These are phyloP conservation scores for Emergomyces africanus DNA, from an alignment of 2,329 filamentous ascomycete species.

Conservation along the genomic window DNA sequence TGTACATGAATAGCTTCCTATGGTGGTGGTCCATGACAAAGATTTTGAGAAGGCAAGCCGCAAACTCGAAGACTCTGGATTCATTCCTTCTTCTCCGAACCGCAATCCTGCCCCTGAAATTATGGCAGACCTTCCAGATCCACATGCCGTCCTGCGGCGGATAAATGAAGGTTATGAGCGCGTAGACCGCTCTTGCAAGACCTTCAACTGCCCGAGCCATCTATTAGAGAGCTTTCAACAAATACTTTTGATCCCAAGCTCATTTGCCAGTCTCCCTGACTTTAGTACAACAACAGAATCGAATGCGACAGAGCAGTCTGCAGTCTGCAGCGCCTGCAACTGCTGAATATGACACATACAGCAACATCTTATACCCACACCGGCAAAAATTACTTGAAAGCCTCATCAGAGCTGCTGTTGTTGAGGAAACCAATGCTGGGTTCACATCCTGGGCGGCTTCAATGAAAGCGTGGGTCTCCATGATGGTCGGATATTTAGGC, in stretches of 20 bases:
- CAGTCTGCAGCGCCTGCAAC: neutral
- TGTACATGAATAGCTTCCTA: slow-evolving; percentile 1
- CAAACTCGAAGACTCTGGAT: slow-evolving; percentile 5
- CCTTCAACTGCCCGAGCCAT: slow-evolving; percentile 4
- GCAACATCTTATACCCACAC: slow-evolving; percentile 8
- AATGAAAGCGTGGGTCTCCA: neutral
- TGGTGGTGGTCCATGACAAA: slow-evolving; percentile 7
- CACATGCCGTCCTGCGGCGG: slow-evolving; percentile 1
- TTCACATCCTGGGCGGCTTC: slow-evolving; percentile 1
- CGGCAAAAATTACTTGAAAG: slow-evolving; percentile 5
- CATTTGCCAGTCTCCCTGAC: slow-evolving; percentile 6
- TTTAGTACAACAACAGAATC: slow-evolving; percentile 2
- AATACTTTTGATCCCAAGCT: slow-evolving; percentile 6
- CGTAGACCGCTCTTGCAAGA: slow-evolving; percentile 7
- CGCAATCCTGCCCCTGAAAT: slow-evolving; percentile 5
- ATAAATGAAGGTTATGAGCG: slow-evolving; percentile 2
- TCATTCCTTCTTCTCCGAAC: slow-evolving; percentile 6
- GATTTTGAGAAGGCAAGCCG: slow-evolving; percentile 4
- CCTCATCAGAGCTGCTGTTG: slow-evolving; percentile 2
- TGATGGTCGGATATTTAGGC: slow-evolving; percentile 3
- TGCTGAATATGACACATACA: slow-evolving; percentile 6
- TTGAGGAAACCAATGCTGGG: slow-evolving; percentile 1
- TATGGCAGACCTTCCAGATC: slow-evolving; percentile 6
- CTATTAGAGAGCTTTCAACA: neutral
- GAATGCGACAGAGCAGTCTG: neutral